phyloP scores from a whole-genome alignment of 2,329 filamentous ascomycete genomes.

The Beauveria sp. region DNA sequence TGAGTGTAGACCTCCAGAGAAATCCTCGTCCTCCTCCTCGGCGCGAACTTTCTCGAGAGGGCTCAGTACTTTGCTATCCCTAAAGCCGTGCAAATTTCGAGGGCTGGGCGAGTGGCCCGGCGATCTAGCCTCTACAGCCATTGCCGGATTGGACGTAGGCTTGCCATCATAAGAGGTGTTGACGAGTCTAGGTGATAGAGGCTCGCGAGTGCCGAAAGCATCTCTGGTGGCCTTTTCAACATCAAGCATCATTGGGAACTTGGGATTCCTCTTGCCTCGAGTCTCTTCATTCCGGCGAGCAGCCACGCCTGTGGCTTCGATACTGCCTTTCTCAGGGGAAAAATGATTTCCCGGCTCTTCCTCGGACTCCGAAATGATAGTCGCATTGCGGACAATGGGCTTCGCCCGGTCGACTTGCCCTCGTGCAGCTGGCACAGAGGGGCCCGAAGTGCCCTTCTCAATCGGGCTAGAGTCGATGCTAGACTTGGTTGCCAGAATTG shows the following conservation, averaged over 20 bases:
- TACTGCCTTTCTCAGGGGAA: constrained; percentile 4
- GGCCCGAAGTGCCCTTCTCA: constrained; percentile 13
- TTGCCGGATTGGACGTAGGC: constrained; percentile 2
- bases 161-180: constrained; percentile 9
- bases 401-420: neutral
- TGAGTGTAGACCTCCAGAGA: neutral
- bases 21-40: constrained; percentile 22
- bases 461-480: constrained; percentile 36
- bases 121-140: neutral
- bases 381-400: constrained; percentile 12
- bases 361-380: constrained; percentile 36
- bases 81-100: neutral
- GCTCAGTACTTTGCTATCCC: neutral
- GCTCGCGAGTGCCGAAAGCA: neutral
- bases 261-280: neutral
- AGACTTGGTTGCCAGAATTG: neutral
- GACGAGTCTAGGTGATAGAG: constrained; percentile 8
- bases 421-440: constrained; percentile 14
- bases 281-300: neutral
- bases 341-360: constrained; percentile 24
- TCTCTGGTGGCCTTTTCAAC: constrained; percentile 6
- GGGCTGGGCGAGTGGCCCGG: constrained; percentile 3
- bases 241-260: constrained; percentile 4
- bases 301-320: neutral
- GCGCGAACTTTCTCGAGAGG: constrained; percentile 4